Conservation (phyloP, 2,329 filamentous ascomycete species). For the Sporothrix schenckii region DNA sequence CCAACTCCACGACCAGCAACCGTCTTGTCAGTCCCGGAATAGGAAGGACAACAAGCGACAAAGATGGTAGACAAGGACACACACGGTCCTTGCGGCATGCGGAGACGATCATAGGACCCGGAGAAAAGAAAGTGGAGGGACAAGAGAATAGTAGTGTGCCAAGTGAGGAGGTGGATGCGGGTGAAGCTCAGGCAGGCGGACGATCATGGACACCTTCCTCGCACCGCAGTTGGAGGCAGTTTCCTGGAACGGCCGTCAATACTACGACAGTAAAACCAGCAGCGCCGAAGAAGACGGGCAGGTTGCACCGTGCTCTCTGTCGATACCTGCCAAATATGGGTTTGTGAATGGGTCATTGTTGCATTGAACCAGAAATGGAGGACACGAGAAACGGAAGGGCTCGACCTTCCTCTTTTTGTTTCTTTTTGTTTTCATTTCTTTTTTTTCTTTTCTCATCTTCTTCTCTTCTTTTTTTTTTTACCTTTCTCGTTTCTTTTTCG, state of each 20-base stretch:
- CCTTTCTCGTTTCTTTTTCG: neutral
- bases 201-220: neutral
- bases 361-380: neutral
- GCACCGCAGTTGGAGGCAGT: neutral
- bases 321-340: neutral
- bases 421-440: neutral
- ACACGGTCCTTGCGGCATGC: neutral
- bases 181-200: neutral
- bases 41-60: constrained; percentile 14
- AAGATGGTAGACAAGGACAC: neutral
- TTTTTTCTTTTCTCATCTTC: neutral
- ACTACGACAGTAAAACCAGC: neutral
- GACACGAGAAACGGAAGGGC: neutral
- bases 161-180: neutral
- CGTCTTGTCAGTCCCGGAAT: neutral
- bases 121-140: neutral
- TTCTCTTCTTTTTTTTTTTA: neutral
- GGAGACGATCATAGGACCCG: constrained; percentile 5
- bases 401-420: constrained; percentile 10
- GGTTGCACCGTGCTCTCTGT: neutral
- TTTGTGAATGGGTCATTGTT: neutral
- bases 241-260: neutral
- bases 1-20: neutral
- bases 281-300: neutral
- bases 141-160: neutral